Percentiles rank a stretch among this genome's conserved stretches.
Evolutionary conservation across 2,329 filamentous ascomycete genomes (phyloP).

Genomic region (Colletotrichum zoysiae): DNA sequence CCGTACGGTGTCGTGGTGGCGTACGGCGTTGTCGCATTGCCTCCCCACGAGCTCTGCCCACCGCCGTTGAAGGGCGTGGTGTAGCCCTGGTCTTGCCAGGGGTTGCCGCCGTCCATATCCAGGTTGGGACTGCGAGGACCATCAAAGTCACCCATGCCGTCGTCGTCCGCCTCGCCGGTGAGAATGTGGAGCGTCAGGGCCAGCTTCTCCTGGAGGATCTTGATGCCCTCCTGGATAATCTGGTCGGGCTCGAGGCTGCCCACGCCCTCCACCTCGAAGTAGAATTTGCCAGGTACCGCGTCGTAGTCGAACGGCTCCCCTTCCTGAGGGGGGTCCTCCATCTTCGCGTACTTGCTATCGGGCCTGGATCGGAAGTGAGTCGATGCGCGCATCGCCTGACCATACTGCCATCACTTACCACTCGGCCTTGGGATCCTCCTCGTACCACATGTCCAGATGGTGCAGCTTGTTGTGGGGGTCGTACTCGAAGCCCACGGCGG

Average conservation of each 20-base stretch:
- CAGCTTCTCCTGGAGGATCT: conserved; percentile 89
- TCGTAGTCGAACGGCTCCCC: conserved; percentile 93
- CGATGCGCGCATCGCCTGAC: not conserved
- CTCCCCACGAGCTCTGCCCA: conserved; percentile 75
- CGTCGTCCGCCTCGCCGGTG: conserved; percentile 65
- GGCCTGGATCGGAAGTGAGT: conserved; percentile 69
- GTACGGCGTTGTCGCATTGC: conserved; percentile 62
- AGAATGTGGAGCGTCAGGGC: conserved; percentile 80
- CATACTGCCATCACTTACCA: conserved; percentile 72
- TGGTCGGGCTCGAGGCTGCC: conserved; percentile 90
- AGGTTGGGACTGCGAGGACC: conserved; percentile 75
- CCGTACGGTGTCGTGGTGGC: conserved; percentile 60
- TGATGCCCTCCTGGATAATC: conserved; percentile 90
- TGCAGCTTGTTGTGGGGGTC: conserved; percentile 96
- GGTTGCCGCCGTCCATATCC: conserved; percentile 69
- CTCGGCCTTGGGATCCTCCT: conserved; percentile 83
- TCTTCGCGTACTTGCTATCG: conserved; percentile 81
- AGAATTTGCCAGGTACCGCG: conserved; percentile 86
- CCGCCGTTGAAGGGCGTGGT: conserved; percentile 75
- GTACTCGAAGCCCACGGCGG: conserved; percentile 96
- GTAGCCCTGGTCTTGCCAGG: conserved; percentile 74
- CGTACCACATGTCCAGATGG: conserved; percentile 95
- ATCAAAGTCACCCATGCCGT: conserved; percentile 71
- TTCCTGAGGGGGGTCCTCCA: conserved; percentile 83
- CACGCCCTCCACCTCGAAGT: conserved; percentile 91